These are phyloP conservation scores for Mesotaenium endlicherianum DNA, from an alignment of 139 green algal genomes.

Conservation along the genomic window DNA sequence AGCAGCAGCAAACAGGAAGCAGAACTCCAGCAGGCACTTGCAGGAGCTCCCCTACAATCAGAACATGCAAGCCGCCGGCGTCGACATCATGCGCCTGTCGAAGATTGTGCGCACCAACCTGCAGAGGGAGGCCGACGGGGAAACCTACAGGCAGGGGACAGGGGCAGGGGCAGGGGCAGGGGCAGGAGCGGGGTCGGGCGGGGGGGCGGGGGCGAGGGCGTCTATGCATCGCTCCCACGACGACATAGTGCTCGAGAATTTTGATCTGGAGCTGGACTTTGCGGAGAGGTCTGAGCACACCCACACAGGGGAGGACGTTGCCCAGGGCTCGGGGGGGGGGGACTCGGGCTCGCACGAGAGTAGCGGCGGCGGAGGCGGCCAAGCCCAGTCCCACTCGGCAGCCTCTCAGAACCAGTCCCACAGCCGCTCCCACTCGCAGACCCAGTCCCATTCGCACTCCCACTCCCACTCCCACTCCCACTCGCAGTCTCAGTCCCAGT, in stretches of 20 bases:
- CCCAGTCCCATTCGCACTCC: too few relatives aligned
- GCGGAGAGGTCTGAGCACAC: constrained; percentile 19
- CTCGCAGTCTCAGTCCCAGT: too few relatives aligned
- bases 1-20: too few relatives aligned
- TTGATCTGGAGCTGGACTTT: constrained; percentile 86
- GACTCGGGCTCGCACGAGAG: not conserved
- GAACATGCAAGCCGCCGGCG: too few relatives aligned
- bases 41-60: too few relatives aligned
- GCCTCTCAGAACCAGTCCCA: too few relatives aligned
- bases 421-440: too few relatives aligned
- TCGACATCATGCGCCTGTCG: constrained; percentile 60
- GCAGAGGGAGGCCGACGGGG: constrained; percentile 62
- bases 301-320: not conserved
- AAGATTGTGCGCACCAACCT: constrained; percentile 75
- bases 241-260: constrained; percentile 73
- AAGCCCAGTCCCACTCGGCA: too few relatives aligned
- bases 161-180: constrained; percentile 19
- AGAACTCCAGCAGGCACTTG: too few relatives aligned
- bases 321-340: not conserved
- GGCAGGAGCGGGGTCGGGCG: too few relatives aligned
- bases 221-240: not conserved
- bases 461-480: too few relatives aligned
- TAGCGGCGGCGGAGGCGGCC: too few relatives aligned
- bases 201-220: not conserved
- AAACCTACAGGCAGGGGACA: not conserved